Evolutionary conservation across 2,329 filamentous ascomycete genomes (phyloP).

Genomic region (Claviceps sp.): DNA sequence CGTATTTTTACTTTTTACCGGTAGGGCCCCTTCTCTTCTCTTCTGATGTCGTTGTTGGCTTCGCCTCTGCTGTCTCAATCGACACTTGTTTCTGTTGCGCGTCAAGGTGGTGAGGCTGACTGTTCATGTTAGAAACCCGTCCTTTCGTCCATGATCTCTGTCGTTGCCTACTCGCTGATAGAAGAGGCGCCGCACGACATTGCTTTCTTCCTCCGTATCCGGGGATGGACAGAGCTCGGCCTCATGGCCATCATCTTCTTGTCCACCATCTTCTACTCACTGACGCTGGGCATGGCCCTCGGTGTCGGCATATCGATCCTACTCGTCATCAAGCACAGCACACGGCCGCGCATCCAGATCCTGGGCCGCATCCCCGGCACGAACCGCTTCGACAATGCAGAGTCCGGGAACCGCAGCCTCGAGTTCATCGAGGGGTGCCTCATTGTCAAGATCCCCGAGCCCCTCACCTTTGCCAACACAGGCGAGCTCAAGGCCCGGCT

Average conservation of each 20-base stretch:
- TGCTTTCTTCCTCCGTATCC: conserved; percentile 73
- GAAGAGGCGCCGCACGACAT: conserved; percentile 94
- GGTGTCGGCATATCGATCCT: conserved; percentile 85
- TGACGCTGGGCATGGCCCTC: conserved; percentile 84
- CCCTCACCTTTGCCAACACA: conserved; percentile 92
- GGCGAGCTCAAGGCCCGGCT: conserved; percentile 79
- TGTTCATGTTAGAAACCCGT: conserved; percentile 65
- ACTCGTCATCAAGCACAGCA: conserved; percentile 79
- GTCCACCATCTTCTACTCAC: conserved; percentile 87
- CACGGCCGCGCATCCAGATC: conserved; percentile 89
- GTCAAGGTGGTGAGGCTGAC: no score
- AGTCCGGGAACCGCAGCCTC: conserved; percentile 54
- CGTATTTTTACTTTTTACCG: conserved; percentile 92
- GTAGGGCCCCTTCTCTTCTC: conserved; percentile 30
- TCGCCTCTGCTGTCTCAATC: no score
- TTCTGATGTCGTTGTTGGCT: background rate
- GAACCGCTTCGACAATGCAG: conserved; percentile 75
- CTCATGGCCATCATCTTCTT: conserved; percentile 87
- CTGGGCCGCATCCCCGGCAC: conserved; percentile 78
- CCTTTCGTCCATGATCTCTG: conserved; percentile 83
- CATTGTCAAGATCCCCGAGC: conserved; percentile 96
- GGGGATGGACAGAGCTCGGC: conserved; percentile 71
- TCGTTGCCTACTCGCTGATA: conserved; percentile 86
- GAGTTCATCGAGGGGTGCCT: conserved; percentile 87
- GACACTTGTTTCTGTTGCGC: no score